Percentiles rank a stretch among this genome's conserved stretches.
Conservation (phyloP, 345 rosid species). For the Eutrema japonicum region DNA sequence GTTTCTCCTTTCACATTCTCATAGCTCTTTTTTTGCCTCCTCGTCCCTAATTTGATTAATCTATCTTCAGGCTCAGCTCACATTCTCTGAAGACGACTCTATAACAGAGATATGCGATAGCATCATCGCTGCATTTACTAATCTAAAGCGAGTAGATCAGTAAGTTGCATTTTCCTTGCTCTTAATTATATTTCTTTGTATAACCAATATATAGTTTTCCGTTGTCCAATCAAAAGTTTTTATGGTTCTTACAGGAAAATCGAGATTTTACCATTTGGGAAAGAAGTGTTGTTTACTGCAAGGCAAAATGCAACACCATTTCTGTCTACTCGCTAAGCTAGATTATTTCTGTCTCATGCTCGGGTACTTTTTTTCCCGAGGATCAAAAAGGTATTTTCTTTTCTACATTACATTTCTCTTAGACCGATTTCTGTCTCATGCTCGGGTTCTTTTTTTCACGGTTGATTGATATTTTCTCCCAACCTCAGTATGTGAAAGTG, state of each 20-base stretch:
- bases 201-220: background rate
- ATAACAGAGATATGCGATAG: slow-evolving; percentile 61
- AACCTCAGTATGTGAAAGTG: slow-evolving; percentile 79
- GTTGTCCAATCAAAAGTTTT: slow-evolving; percentile 2
- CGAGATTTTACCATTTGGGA: slow-evolving; percentile 68
- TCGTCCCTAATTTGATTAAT: background rate
- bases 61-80: slow-evolving; percentile 61
- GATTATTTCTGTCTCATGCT: too few relatives aligned
- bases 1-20: slow-evolving; percentile 22
- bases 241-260: slow-evolving; percentile 56
- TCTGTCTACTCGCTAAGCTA: too few relatives aligned
- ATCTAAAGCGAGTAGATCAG: slow-evolving; percentile 51
- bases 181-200: background rate
- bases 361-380: too few relatives aligned
- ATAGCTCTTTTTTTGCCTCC: background rate
- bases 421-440: slow-evolving; percentile 2
- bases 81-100: slow-evolving; percentile 48
- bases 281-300: slow-evolving; percentile 84
- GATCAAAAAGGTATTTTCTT: slow-evolving; percentile 75
- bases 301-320: too few relatives aligned
- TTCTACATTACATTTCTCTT: background rate
- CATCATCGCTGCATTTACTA: slow-evolving; percentile 60
- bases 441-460: slow-evolving; percentile 10
- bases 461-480: slow-evolving; percentile 21
- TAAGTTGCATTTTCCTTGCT: slow-evolving; percentile 44